Conservation (phyloP, 345 rosid species). For the Dovyalis caffra region DNA sequence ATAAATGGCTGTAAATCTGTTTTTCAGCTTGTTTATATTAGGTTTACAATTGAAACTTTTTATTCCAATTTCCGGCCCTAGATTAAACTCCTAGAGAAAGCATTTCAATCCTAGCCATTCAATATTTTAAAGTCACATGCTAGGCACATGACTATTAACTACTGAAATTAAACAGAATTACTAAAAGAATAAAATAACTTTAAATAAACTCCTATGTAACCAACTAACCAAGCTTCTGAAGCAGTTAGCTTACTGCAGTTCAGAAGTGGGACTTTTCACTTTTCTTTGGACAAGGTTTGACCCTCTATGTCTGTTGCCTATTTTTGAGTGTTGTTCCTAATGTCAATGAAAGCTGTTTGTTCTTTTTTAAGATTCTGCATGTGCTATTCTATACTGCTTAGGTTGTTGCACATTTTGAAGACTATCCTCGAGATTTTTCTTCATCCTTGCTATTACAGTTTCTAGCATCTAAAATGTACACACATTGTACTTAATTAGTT, state of each 20-base stretch:
- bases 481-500: background rate
- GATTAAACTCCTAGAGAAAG: background rate
- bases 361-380: background rate
- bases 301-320: background rate
- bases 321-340: background rate
- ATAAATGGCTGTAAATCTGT: background rate
- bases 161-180: background rate
- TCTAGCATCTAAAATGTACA: background rate
- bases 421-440: conserved; percentile 1
- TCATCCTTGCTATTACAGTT: background rate
- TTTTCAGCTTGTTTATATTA: background rate
- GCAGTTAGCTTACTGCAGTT: background rate
- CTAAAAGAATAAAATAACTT: background rate
- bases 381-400: background rate
- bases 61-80: background rate
- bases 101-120: background rate
- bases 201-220: background rate
- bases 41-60: background rate
- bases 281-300: background rate
- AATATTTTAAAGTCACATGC: background rate
- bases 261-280: background rate
- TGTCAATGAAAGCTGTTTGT: background rate
- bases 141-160: background rate
- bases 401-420: background rate
- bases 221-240: background rate